Evolutionary conservation across 257 asterid genomes (phyloP).

Genomic region (Galeopsis tetrahit): DNA sequence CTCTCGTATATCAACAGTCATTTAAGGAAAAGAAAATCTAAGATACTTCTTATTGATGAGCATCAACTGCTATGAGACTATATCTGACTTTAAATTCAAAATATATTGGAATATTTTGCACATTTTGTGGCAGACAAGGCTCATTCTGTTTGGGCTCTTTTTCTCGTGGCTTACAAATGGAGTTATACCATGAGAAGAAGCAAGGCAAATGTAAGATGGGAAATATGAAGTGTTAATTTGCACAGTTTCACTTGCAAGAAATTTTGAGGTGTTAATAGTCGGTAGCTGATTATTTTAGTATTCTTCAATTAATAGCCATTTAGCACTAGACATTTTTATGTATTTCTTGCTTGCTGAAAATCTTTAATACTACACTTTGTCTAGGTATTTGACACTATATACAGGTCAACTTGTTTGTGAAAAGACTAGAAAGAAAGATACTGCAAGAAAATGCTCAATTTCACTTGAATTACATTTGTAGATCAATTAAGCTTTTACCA

Average conservation of each 20-base stretch:
- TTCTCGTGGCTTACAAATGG: background rate
- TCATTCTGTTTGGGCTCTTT: background rate
- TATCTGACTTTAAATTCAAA: background rate
- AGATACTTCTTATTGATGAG: background rate
- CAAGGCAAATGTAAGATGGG: background rate
- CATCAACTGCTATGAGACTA: no score
- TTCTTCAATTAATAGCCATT: background rate
- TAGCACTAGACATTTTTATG: background rate
- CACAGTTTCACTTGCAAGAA: background rate
- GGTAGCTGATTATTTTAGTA: background rate
- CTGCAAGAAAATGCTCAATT: background rate
- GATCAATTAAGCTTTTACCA: background rate
- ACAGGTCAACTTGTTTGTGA: background rate
- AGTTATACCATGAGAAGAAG: background rate
- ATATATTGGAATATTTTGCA: background rate
- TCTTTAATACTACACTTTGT: background rate
- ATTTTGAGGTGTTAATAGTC: background rate
- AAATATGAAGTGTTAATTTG: background rate
- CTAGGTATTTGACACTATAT: background rate
- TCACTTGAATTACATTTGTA: slow-evolving; percentile 8
- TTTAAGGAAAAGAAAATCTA: background rate
- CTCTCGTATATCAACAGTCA: background rate
- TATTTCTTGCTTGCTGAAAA: slow-evolving; percentile 3
- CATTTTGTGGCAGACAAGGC: background rate
- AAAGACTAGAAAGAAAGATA: background rate